phyloP scores from a whole-genome alignment of 148 eudicot genomes.

The Persicaria tinctoria region DNA sequence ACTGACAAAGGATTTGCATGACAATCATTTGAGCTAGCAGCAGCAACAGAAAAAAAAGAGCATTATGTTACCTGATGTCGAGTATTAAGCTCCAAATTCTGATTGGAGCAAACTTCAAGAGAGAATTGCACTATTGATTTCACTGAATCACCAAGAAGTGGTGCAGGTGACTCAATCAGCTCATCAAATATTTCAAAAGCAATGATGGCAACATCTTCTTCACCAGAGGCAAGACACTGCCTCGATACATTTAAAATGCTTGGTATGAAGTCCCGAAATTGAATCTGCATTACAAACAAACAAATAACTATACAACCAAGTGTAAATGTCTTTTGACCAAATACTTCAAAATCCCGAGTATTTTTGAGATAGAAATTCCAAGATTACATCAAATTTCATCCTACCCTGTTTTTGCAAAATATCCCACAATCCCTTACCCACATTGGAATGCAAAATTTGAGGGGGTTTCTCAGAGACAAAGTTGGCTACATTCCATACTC shows the following conservation, averaged over 20 bases:
- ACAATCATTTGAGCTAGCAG: not conserved
- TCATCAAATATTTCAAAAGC: conserved; percentile 99
- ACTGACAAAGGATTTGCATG: not conserved
- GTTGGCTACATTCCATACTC: not conserved
- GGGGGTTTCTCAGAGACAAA: not conserved
- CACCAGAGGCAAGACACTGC: conserved; percentile 93
- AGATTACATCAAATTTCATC: not conserved
- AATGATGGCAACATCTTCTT: conserved; percentile 89
- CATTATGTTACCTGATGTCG: conserved; percentile 70
- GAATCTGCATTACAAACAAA: conserved; percentile 37
- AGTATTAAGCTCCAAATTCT: conserved; percentile 67
- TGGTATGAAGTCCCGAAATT: conserved; percentile 85
- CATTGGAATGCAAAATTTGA: not conserved
- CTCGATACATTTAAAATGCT: conserved; percentile 92
- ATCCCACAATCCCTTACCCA: not conserved
- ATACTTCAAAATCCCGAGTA: not conserved
- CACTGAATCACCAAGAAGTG: conserved; percentile 93
- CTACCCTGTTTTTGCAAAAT: not conserved
- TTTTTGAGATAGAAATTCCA: not conserved
- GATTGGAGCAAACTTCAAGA: conserved; percentile 87
- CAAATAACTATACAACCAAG: not conserved
- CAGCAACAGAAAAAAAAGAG: not conserved
- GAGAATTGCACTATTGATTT: conserved; percentile 95
- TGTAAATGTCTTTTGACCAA: not conserved
- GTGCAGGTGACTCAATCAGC: conserved; percentile 96